Evolutionary conservation across 805 yeast genomes (phyloP).

Genomic region (Starmerella vitae): DNA sequence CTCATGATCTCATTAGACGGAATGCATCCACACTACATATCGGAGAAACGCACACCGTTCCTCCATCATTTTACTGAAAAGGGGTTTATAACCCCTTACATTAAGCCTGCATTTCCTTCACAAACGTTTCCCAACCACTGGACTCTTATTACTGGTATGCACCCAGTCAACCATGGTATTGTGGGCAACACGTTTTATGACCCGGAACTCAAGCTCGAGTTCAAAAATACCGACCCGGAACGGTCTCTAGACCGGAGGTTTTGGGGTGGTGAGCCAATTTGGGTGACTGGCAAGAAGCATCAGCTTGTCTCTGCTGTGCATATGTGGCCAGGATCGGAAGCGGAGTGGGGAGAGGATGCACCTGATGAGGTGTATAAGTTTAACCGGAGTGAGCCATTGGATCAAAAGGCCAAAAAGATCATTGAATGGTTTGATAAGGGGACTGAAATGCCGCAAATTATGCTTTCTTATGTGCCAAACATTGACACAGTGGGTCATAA

Average conservation of each 20-base stretch:
- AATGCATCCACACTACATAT: conserved; percentile 78
- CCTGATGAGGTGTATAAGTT: conserved; percentile 49
- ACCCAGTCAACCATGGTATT: conserved; percentile 76
- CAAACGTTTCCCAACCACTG: conserved; percentile 88
- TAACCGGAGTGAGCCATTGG: conserved; percentile 48
- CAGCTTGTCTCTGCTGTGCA: conserved; percentile 62
- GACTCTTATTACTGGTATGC: conserved; percentile 75
- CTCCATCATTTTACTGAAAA: conserved; percentile 45
- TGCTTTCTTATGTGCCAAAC: conserved; percentile 66
- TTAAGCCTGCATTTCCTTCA: conserved; percentile 79
- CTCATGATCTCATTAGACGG: conserved; percentile 73
- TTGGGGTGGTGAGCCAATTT: conserved; percentile 88
- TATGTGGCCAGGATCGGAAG: conserved; percentile 96
- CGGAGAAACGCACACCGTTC: conserved; percentile 52
- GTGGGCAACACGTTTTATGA: conserved; percentile 73
- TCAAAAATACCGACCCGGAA: conserved; percentile 47
- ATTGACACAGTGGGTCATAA: conserved; percentile 69
- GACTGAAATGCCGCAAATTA: conserved; percentile 53
- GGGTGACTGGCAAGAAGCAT: conserved; percentile 61
- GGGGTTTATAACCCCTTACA: conserved; percentile 55
- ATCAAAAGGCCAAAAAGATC: conserved; percentile 44
- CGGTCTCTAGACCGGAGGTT: conserved; percentile 42
- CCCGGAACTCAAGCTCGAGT: conserved; percentile 39
- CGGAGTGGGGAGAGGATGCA: conserved; percentile 35
- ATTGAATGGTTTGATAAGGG: conserved; percentile 50